A percentile compares a stretch with the other conserved stretches of the same genome.
These are phyloP conservation scores for Sanghuangporus baumii DNA, from an alignment of 1,284 basidiomycete species.

Conservation along the genomic window DNA sequence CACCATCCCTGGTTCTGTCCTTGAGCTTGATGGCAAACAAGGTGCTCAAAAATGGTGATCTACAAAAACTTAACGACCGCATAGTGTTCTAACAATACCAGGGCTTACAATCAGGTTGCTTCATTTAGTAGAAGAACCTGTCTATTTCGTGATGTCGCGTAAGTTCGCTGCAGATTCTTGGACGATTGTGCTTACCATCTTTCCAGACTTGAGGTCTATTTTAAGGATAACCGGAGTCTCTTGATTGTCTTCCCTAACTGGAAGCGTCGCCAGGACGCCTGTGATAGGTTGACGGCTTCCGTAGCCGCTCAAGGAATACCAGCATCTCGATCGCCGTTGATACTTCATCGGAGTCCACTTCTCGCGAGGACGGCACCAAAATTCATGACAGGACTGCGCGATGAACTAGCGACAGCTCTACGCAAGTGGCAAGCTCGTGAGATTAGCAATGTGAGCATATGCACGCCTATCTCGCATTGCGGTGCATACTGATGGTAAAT, in stretches of 20 bases:
- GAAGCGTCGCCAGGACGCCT: conserved; percentile 56
- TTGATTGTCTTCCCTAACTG: conserved; percentile 75
- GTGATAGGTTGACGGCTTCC: conserved; percentile 53
- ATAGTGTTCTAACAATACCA: conserved; percentile 27
- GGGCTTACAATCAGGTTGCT: conserved; percentile 76
- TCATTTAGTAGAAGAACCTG: conserved; percentile 80
- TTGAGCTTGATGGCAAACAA: conserved; percentile 74
- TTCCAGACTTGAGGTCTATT: conserved; percentile 81
- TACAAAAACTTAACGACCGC: conserved; percentile 6
- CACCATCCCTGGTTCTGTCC: conserved; percentile 79
- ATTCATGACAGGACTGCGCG: conserved; percentile 39
- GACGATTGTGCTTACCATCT: neutral
- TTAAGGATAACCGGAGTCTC: conserved; percentile 81
- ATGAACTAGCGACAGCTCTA: conserved; percentile 66
- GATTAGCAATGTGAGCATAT: conserved; percentile 71
- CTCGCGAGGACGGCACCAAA: conserved; percentile 44
- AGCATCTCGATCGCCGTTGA: conserved; percentile 35
- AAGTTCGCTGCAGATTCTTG: conserved; percentile 28
- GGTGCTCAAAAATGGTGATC: conserved; percentile 74
- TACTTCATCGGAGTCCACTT: conserved; percentile 48
- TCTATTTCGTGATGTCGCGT: conserved; percentile 88
- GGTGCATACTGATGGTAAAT: conserved; percentile 25
- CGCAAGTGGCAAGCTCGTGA: conserved; percentile 82
- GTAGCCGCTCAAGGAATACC: conserved; percentile 34
- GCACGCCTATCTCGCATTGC: neutral